Base-by-base conservation (phyloP, 495 filamentous ascomycete species). In the Pyronema omphalodes region DNA sequence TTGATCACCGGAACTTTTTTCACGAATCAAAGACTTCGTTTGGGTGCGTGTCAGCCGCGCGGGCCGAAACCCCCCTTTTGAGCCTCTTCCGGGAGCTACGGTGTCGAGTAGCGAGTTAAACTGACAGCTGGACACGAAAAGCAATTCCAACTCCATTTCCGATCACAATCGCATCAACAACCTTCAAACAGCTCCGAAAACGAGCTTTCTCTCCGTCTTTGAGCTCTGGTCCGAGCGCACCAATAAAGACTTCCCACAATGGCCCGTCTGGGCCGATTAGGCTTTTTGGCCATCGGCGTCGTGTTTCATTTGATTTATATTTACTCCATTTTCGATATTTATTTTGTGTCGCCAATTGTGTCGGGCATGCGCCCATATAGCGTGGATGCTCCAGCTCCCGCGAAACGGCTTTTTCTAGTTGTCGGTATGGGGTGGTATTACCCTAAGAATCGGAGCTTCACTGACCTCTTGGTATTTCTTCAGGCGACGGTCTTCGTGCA, bases 261-360 rank as follows among this genome's bases (percentile, higher is more conserved):
- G 86, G 82, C 83, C 64, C 78, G 82, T 61, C 74, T 88, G 62
- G 78, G 81, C 63, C 87, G 88, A 64, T 78, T 82, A 60, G 84
- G 83, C 64, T 99, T 99, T 69, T 72, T 96, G 65, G 82, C 79
- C 67, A 80, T 94, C 64, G 93, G 93, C 62, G 74, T 96, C 64
- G 70, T 91, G 45, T 99, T 99, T 66, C 93, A 99, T 70, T 66
- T 95, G 23, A 78, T 94, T 56, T 99, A 99, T 70, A 82, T 91
- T 56, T 87, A 80, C 62, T 94, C 89, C 36, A 99, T 99, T 58
- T 99, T 99, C 68, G 93, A 96, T 67, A 93, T 96, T 57, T 99
- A 99, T 70, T 99, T 99, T 66, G 86, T 95, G 58, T 94, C 88
- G 64, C 93, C 93, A 14, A 93, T 99, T 59, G 93, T 96, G 37